Evolutionary conservation across 2,329 filamentous ascomycete species (phyloP).

Genomic region (Leptosphaerulina australis): DNA sequence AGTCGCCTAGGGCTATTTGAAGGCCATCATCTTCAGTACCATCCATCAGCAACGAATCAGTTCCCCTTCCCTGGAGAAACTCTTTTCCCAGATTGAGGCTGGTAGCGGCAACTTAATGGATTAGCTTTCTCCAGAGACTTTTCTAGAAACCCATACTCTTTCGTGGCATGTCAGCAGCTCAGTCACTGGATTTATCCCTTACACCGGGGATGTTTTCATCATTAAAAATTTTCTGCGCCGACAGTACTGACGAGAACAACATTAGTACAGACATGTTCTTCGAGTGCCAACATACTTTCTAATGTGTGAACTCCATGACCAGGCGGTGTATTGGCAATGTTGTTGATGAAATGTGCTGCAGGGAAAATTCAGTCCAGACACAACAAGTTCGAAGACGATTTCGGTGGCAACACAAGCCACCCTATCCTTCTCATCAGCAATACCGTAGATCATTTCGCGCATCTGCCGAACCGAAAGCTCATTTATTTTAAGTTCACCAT

Average conservation of each 20-base stretch:
- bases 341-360: slow-evolving; percentile 47
- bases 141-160: slow-evolving; percentile 32
- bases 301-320: slow-evolving; percentile 41
- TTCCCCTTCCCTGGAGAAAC: slow-evolving; percentile 45
- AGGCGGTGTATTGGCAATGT: slow-evolving; percentile 49
- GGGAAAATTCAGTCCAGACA: slow-evolving; percentile 48
- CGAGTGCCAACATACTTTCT: slow-evolving; percentile 44
- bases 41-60: slow-evolving; percentile 45
- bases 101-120: slow-evolving; percentile 29
- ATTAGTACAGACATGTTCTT: slow-evolving; percentile 37
- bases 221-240: slow-evolving; percentile 50
- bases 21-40: slow-evolving; percentile 43
- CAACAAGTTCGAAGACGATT: slow-evolving; percentile 40
- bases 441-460: slow-evolving; percentile 65
- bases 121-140: slow-evolving; percentile 19
- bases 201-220: slow-evolving; percentile 7
- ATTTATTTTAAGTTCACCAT: slow-evolving; percentile 53
- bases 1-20: slow-evolving; percentile 51
- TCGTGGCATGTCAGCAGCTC: slow-evolving; percentile 36
- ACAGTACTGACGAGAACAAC: slow-evolving; percentile 44
- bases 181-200: slow-evolving; percentile 1
- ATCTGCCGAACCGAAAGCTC: slow-evolving; percentile 53
- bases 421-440: slow-evolving; percentile 65
- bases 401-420: slow-evolving; percentile 53
- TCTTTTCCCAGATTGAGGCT: slow-evolving; percentile 46